Conservation (phyloP, 176 grass and related monocot species). For the Oryza brachyantha region DNA sequence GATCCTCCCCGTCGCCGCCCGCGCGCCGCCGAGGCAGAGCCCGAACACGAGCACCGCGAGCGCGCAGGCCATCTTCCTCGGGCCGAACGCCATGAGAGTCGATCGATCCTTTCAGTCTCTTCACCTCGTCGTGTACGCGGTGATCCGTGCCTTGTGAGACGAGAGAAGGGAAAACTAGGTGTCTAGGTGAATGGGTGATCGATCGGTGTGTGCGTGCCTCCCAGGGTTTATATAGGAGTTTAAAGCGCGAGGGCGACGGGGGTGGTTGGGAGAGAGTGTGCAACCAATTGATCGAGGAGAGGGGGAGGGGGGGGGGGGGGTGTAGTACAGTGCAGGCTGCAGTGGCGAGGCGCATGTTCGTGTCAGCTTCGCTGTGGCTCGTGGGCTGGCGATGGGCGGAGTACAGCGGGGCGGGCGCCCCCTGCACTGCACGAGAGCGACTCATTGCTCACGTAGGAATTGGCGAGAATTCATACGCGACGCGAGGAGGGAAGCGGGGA, state of each 20-base stretch:
- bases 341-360: conserved; percentile 41
- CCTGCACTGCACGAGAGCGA: not conserved
- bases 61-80: not conserved
- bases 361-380: conserved; percentile 16
- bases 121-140: not conserved
- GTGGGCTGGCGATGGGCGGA: conserved; percentile 36
- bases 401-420: conserved; percentile 7
- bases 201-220: not conserved
- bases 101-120: not conserved
- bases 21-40: not conserved
- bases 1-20: conserved; percentile 5
- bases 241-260: not conserved
- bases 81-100: not conserved
- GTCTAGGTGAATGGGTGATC: not conserved
- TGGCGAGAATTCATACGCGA: not conserved
- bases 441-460: not conserved
- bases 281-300: conserved; percentile 23
- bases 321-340: not conserved
- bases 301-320: not conserved
- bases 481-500: not conserved
- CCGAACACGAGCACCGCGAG: not conserved
- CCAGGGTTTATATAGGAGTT: conserved; percentile 39
- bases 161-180: not conserved
- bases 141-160: not conserved
- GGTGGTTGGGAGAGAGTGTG: not conserved